Evolutionary conservation across 441 rosid genomes (phyloP).

Genomic region (Mallotus japonicus): DNA sequence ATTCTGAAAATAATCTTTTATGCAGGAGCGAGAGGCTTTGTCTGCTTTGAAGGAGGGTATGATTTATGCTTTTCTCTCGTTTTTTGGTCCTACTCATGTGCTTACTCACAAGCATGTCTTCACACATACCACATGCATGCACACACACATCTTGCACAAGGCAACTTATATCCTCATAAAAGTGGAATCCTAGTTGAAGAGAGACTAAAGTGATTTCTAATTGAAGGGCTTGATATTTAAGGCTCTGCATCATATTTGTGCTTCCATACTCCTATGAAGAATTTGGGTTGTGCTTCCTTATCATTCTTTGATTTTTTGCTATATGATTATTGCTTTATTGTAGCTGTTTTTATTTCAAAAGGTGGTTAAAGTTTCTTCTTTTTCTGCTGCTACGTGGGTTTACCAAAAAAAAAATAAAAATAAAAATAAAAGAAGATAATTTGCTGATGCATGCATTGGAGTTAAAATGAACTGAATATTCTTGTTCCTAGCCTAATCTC

Average conservation of each 20-base stretch:
- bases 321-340: too few relatives aligned
- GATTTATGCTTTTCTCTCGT: slow-evolving; percentile 1
- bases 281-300: neutral
- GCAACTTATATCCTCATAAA: neutral
- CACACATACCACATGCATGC: neutral
- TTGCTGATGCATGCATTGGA: too few relatives aligned
- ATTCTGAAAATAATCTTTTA: slow-evolving; percentile 10
- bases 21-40: slow-evolving; percentile 63
- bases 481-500: too few relatives aligned
- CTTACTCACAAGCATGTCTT: neutral
- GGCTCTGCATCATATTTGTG: neutral
- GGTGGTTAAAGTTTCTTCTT: too few relatives aligned
- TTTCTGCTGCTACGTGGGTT: too few relatives aligned
- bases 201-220: neutral
- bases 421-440: too few relatives aligned
- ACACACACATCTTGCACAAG: neutral
- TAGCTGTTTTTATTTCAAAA: too few relatives aligned
- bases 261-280: neutral
- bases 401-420: too few relatives aligned
- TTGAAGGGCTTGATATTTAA: neutral
- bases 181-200: neutral
- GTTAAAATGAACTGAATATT: too few relatives aligned
- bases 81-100: neutral
- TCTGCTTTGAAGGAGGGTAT: slow-evolving; percentile 76
- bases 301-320: too few relatives aligned